These are phyloP conservation scores for Erysimum cheiranthoides DNA, from an alignment of 345 rosid species.

Conservation along the genomic window DNA sequence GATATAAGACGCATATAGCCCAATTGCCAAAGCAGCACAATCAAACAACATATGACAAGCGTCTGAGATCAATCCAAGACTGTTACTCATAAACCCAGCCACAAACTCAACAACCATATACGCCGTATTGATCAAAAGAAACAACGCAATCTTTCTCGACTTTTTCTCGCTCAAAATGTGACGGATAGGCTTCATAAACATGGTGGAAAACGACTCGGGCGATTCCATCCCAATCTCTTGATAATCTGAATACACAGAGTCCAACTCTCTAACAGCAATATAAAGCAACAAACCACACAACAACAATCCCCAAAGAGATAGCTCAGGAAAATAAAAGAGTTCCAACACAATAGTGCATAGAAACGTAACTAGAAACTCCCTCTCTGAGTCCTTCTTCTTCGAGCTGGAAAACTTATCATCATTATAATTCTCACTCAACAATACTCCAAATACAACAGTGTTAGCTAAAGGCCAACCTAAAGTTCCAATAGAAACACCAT, in stretches of 20 bases:
- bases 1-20: slow-evolving; percentile 90
- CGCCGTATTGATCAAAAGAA: slow-evolving; percentile 82
- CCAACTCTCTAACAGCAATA: slow-evolving; percentile 73
- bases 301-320: slow-evolving; percentile 84
- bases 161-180: slow-evolving; percentile 94
- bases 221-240: slow-evolving; percentile 68
- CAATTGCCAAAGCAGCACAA: slow-evolving; percentile 97
- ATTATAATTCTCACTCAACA: slow-evolving; percentile 74
- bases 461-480: slow-evolving; percentile 92
- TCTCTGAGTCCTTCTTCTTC: slow-evolving; percentile 61
- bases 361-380: slow-evolving; percentile 75
- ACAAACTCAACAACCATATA: slow-evolving; percentile 96
- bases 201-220: slow-evolving; percentile 58
- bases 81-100: slow-evolving; percentile 95
- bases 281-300: slow-evolving; percentile 75
- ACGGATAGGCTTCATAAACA: slow-evolving; percentile 74
- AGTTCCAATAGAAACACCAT: slow-evolving; percentile 58
- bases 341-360: slow-evolving; percentile 77
- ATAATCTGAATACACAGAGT: slow-evolving; percentile 55
- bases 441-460: slow-evolving; percentile 87
- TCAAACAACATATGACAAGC: slow-evolving; percentile 99
- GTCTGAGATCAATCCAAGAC: slow-evolving; percentile 95
- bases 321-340: slow-evolving; percentile 79
- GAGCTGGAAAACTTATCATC: slow-evolving; percentile 64
- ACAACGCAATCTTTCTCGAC: slow-evolving; percentile 91